These are phyloP conservation scores for Aspergillus pseudotamarii DNA, from an alignment of 2,329 filamentous ascomycete genomes.

Conservation along the genomic window DNA sequence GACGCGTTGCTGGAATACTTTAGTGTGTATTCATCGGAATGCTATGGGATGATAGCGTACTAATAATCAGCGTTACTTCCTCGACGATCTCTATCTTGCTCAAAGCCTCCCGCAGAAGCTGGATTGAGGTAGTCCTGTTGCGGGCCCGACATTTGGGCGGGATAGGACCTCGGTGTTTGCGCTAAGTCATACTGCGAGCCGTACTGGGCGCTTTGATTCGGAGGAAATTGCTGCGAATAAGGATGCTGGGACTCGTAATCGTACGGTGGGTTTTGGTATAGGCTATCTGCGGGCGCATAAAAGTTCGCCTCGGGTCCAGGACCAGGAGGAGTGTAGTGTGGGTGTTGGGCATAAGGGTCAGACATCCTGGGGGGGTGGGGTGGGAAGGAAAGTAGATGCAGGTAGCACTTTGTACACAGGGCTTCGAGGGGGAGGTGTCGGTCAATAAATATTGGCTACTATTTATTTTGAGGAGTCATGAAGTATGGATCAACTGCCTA, in stretches of 20 bases:
- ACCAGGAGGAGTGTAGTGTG: conserved; percentile 28
- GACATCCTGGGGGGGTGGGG: conserved; percentile 47
- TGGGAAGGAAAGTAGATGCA: neutral
- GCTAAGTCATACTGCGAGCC: conserved; percentile 14
- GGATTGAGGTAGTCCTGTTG: conserved; percentile 10
- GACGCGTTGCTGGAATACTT: neutral
- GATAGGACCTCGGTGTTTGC: conserved; percentile 10
- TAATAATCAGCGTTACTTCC: conserved; percentile 27
- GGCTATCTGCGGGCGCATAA: conserved; percentile 28
- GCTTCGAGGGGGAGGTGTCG: neutral
- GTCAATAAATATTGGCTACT: neutral
- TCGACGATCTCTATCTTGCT: neutral
- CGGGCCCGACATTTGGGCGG: conserved; percentile 11
- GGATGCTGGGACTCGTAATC: conserved; percentile 30
- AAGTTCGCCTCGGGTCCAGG: conserved; percentile 22
- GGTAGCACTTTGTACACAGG: neutral
- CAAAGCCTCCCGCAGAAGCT: neutral
- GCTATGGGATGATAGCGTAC: conserved; percentile 10
- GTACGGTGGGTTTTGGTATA: conserved; percentile 24
- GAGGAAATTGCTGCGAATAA: conserved; percentile 14
- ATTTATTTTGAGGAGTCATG: neutral
- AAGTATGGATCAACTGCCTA: neutral
- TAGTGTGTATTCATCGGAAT: neutral
- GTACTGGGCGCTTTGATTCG: conserved; percentile 10
- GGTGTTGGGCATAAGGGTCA: conserved; percentile 53